Evolutionary conservation across 2,329 filamentous ascomycete genomes (phyloP).

Genomic region (Venturia nashicola): DNA sequence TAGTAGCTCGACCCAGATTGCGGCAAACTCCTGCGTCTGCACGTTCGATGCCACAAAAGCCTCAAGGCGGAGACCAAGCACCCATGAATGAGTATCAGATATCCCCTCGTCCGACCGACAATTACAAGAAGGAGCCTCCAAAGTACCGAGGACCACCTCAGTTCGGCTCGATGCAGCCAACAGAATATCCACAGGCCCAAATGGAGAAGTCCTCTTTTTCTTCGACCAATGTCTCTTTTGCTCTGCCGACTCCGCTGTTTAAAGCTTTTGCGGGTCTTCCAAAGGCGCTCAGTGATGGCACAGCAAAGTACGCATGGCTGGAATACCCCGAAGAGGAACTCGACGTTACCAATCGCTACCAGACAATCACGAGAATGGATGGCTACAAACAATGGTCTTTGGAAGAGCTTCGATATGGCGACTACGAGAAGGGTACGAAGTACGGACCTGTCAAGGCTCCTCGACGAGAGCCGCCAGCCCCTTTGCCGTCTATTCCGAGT

Average conservation of each 20-base stretch:
- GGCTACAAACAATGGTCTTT: constrained; percentile 81
- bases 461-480: neutral
- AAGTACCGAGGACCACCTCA: neutral
- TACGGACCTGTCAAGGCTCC: constrained; percentile 41
- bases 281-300: constrained; percentile 41
- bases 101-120: neutral
- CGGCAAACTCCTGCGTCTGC: neutral
- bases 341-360: constrained; percentile 52
- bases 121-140: neutral
- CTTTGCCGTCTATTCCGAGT: neutral
- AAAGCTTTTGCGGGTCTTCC: neutral
- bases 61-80: neutral
- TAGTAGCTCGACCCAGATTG: neutral
- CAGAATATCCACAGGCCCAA: neutral
- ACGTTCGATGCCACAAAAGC: neutral
- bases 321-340: constrained; percentile 45
- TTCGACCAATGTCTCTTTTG: neutral
- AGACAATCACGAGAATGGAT: constrained; percentile 67
- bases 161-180: neutral
- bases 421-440: constrained; percentile 78
- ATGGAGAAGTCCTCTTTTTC: neutral
- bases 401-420: constrained; percentile 54
- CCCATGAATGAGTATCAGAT: neutral
- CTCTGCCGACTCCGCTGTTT: neutral
- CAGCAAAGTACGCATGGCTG: constrained; percentile 52